Evolutionary conservation across 768 basidiomycete species (phyloP).

Genomic region (Filobasidium floriforme): DNA sequence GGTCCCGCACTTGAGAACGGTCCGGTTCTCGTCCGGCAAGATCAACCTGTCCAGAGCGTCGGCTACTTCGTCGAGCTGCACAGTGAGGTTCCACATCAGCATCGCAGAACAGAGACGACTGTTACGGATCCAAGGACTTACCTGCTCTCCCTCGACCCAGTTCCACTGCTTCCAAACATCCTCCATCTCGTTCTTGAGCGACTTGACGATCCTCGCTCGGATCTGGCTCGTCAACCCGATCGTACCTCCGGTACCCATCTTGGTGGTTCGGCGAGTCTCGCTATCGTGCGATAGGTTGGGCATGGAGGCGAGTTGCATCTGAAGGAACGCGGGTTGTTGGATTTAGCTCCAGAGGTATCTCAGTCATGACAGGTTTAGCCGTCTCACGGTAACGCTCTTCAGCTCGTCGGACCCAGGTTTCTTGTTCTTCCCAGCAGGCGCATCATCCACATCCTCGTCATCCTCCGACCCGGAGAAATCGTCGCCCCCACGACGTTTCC

Average conservation of each 20-base stretch:
- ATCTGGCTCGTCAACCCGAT: slow-evolving; percentile 23
- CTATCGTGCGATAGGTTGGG: neutral
- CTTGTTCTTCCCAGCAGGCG: slow-evolving; percentile 8
- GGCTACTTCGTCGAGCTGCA: neutral
- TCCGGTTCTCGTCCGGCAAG: slow-evolving; percentile 29
- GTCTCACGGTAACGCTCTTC: slow-evolving; percentile 21
- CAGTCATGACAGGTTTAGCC: no score
- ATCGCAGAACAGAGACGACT: neutral
- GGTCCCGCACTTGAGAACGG: slow-evolving; percentile 31
- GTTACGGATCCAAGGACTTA: slow-evolving; percentile 1
- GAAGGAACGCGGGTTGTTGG: no score
- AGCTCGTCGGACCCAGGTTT: slow-evolving; percentile 13
- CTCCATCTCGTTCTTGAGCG: slow-evolving; percentile 14
- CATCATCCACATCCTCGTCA: slow-evolving; percentile 19
- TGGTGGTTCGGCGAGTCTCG: slow-evolving; percentile 14
- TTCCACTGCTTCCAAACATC: slow-evolving; percentile 21
- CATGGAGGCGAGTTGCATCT: slow-evolving; percentile 12
- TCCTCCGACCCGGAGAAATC: slow-evolving; percentile 28
- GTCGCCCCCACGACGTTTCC: slow-evolving; percentile 25
- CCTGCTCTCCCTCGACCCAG: slow-evolving; percentile 17
- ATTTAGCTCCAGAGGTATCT: no score
- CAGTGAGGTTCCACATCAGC: neutral
- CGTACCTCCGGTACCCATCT: slow-evolving; percentile 25
- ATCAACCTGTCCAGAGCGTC: slow-evolving; percentile 28
- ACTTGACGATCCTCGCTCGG: slow-evolving; percentile 18